Base-by-base conservation (phyloP, 495 filamentous ascomycete species). In the Neurospora cerealis region DNA sequence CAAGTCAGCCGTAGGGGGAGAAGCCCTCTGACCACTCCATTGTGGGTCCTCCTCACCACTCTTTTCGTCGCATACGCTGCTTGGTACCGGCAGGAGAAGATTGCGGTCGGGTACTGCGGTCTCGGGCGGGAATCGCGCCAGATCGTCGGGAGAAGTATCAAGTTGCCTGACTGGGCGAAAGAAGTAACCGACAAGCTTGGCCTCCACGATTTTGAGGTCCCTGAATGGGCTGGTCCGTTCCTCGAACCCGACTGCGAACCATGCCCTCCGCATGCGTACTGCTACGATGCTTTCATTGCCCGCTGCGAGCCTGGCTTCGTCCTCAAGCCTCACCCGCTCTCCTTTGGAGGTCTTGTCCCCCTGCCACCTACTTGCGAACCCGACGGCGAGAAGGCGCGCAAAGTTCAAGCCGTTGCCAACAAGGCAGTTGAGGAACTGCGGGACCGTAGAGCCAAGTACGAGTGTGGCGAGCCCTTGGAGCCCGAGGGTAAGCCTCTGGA, bases 331-430 rank as follows among this genome's bases (percentile, higher is more conserved):
- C 96, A 98, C 81, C 95, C 94, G 8, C 85, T 97, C 15, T 90
- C 94, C 0, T 78, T 98, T 0, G 90, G 91, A 32, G 95, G 96
- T 5, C 77, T 96, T 17, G 78, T 98, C 10, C 96, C 96, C 21
- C 83, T 98, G 37, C 89, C 95, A 2, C 95, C 96, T 15, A 93
- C 92, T n/a, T 99, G 96, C 80, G 95, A 97, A 80, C 91, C 96
- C 2, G 96, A 99, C 80, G 93, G 94, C 70, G 93, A 95, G 80
- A 98, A 97, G 79, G 93, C 91, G 24, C 91, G 94, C 69, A 89
- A 91, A 36, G 93, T 98, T 62, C 91, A 93, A 77, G 88, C 91
- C 44, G 93, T 99, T 34, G 93, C 93, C 5, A 91, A 98, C 81
- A 91, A 90, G 77, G 94, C 93, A 4, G 88, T 98, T 13, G 93